Evolutionary conservation across 2,329 filamentous ascomycete species (phyloP).

Genomic region (Drechslerella coelobrocha): DNA sequence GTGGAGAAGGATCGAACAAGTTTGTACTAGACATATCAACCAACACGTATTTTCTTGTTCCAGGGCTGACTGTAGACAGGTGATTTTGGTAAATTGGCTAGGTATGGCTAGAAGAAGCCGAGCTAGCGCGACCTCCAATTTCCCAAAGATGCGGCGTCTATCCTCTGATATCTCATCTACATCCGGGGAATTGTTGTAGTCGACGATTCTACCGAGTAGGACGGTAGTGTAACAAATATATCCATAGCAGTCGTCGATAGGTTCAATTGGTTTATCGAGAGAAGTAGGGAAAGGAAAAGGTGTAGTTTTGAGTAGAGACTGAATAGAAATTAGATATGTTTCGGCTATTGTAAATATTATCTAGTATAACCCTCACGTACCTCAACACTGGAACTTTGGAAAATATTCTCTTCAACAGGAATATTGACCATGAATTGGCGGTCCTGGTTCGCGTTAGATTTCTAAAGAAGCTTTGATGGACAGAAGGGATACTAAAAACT

Average conservation of each 20-base stretch:
- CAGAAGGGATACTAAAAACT: background rate
- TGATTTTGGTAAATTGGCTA: constrained; percentile 18
- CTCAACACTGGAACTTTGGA: constrained; percentile 10
- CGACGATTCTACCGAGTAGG: constrained; percentile 23
- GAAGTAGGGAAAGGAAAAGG: constrained; percentile 9
- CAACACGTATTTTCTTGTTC: constrained; percentile 30
- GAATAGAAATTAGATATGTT: background rate
- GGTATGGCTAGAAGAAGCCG: constrained; percentile 19
- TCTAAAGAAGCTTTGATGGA: background rate
- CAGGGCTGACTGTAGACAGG: constrained; percentile 10
- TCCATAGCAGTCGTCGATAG: constrained; percentile 16
- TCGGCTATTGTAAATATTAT: background rate
- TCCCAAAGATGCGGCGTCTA: constrained; percentile 4
- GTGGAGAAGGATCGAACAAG: constrained; percentile 26
- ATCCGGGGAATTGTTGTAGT: constrained; percentile 21
- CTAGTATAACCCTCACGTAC: no score
- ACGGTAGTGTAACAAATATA: constrained; percentile 21
- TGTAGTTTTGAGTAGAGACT: constrained; percentile 5
- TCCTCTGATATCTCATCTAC: constrained; percentile 17
- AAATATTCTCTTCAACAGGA: constrained; percentile 9
- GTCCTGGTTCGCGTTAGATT: constrained; percentile 16
- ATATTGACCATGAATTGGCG: constrained; percentile 29
- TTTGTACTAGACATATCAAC: constrained; percentile 23
- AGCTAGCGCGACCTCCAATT: constrained; percentile 21
- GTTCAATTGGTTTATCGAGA: constrained; percentile 4